These are phyloP conservation scores for Acanthamoeba sp. DNA, from an alignment of 208 protist species.

Conservation along the genomic window DNA sequence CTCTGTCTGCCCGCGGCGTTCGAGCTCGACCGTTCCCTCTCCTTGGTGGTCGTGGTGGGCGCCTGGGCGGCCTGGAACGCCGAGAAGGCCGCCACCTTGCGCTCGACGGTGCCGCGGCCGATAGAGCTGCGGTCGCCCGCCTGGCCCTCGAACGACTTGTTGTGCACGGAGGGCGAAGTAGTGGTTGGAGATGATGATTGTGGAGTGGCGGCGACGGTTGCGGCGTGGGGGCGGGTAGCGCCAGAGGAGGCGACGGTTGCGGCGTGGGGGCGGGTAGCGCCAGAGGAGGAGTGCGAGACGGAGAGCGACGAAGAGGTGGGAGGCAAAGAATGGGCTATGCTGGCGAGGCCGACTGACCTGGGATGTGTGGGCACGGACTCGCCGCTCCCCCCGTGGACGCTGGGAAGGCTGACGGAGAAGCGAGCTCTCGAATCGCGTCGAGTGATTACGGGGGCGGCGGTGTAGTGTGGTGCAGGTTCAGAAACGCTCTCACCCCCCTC, in stretches of 20 bases:
- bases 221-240: too few relatives aligned
- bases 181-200: neutral
- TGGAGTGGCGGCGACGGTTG: too few relatives aligned
- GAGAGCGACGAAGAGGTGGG: too few relatives aligned
- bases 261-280: neutral
- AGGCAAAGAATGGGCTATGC: neutral
- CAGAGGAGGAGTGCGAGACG: too few relatives aligned
- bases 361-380: neutral
- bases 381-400: neutral
- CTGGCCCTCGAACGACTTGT: neutral
- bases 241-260: neutral
- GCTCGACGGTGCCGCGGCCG: neutral
- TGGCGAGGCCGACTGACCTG: neutral
- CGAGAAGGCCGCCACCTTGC: slow-evolving; percentile 15
- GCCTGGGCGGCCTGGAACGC: neutral
- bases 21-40: neutral
- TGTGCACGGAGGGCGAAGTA: neutral
- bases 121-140: neutral
- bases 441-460: neutral
- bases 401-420: neutral
- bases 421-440: neutral
- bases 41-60: neutral
- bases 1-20: neutral
- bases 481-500: neutral
- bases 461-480: too few relatives aligned